Conservation (phyloP, 208 protist species). For the Herpetomonas samuelpessoai region DNA sequence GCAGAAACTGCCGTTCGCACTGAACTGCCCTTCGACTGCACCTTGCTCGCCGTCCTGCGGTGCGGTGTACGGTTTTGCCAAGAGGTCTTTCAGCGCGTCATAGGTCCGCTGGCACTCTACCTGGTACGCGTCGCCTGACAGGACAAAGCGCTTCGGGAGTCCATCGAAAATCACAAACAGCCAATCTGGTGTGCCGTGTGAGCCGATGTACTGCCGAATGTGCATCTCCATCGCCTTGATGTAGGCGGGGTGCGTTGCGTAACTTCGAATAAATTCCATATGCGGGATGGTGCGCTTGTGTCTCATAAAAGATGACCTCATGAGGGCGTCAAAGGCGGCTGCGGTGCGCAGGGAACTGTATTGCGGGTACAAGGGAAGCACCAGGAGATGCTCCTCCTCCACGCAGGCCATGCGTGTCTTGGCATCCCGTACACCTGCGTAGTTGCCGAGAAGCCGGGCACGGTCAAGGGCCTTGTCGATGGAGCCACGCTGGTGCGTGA, state of each 20-base stretch:
- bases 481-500: constrained; percentile 12
- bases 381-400: constrained; percentile 30
- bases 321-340: constrained; percentile 36
- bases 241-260: constrained; percentile 29
- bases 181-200: constrained; percentile 25
- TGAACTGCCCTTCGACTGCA: no score
- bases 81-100: constrained; percentile 16
- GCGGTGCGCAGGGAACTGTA: constrained; percentile 34
- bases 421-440: constrained; percentile 16
- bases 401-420: constrained; percentile 11
- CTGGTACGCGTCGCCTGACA: constrained; percentile 23
- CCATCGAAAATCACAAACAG: constrained; percentile 39
- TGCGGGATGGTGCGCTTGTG: constrained; percentile 30
- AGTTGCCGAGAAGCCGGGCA: constrained; percentile 22
- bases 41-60: neutral
- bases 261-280: constrained; percentile 42
- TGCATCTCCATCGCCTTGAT: constrained; percentile 22
- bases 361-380: constrained; percentile 50
- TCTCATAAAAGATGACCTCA: constrained; percentile 21
- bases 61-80: constrained; percentile 9
- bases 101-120: constrained; percentile 33
- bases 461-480: constrained; percentile 32
- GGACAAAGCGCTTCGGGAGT: constrained; percentile 14
- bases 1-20: no score
- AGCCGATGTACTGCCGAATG: constrained; percentile 21